These are phyloP conservation scores for Nicotiana benthamiana DNA, from an alignment of 257 asterid species.

Conservation along the genomic window DNA sequence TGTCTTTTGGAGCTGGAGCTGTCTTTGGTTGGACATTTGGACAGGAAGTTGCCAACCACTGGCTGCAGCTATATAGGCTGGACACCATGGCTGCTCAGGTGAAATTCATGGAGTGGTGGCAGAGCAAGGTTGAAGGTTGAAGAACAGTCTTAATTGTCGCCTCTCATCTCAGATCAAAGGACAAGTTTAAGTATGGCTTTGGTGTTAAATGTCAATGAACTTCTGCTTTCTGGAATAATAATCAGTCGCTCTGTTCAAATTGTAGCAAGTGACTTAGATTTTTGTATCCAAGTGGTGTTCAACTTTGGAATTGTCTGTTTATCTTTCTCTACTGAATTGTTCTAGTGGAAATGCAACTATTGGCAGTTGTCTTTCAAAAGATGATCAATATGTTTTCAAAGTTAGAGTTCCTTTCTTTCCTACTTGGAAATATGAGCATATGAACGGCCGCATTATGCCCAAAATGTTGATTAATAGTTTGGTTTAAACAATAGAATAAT, in stretches of 20 bases:
- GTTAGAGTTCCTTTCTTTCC: neutral
- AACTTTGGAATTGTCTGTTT: neutral
- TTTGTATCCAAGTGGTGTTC: neutral
- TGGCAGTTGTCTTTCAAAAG: neutral
- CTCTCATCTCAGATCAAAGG: neutral
- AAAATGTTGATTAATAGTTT: too few species aligned
- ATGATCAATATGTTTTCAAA: neutral
- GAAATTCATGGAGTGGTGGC: constrained; percentile 89
- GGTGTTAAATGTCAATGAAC: neutral
- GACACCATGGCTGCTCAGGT: constrained; percentile 75
- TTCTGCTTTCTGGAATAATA: neutral
- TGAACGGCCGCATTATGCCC: neutral
- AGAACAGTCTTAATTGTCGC: constrained; percentile 13
- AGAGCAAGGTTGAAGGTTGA: constrained; percentile 62
- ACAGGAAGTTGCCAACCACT: constrained; percentile 74
- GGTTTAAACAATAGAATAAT: neutral
- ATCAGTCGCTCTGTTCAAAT: neutral
- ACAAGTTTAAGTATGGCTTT: neutral
- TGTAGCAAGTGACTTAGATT: neutral
- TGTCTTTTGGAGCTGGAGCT: constrained; percentile 77
- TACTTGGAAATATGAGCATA: neutral
- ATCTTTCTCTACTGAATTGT: neutral
- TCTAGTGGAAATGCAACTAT: neutral
- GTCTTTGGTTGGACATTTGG: constrained; percentile 74
- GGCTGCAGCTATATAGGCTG: constrained; percentile 60